These are phyloP conservation scores for Arthroderma sp. DNA, from an alignment of 2,329 filamentous ascomycete species.

Conservation along the genomic window DNA sequence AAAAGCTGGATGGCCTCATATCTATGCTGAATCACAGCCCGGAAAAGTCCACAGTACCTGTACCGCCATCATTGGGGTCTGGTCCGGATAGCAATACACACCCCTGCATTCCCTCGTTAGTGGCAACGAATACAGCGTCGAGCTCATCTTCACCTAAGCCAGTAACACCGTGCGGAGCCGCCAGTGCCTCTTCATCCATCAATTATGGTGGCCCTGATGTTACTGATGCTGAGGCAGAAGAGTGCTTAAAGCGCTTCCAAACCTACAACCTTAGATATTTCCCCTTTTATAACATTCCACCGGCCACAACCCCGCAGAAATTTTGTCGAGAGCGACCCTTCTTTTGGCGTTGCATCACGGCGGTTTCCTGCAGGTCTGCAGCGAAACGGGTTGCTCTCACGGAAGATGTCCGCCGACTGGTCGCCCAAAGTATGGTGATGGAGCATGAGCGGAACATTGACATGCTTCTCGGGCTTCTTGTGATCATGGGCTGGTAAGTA, in stretches of 20 bases:
- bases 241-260: constrained; percentile 31
- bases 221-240: constrained; percentile 27
- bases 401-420: constrained; percentile 30
- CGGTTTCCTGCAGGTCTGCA: constrained; percentile 32
- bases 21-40: constrained; percentile 17
- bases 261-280: constrained; percentile 30
- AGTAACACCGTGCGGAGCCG: not conserved
- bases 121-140: not conserved
- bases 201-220: not conserved
- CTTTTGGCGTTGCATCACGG: constrained; percentile 38
- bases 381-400: constrained; percentile 29
- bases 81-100: not conserved
- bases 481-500: constrained; percentile 34
- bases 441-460: constrained; percentile 40
- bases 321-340: constrained; percentile 35
- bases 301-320: constrained; percentile 24
- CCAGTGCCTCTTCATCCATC: not conserved
- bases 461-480: constrained; percentile 39
- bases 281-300: constrained; percentile 33
- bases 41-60: not conserved
- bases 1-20: constrained; percentile 17
- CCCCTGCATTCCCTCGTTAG: not conserved
- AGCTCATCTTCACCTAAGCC: not conserved
- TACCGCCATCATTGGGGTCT: not conserved
- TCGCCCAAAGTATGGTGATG: constrained; percentile 36